Percentiles rank a stretch among this genome's conserved stretches.
phyloP scores from a whole-genome alignment of 1,284 basidiomycete species.

The Austropuccinia psidii region DNA sequence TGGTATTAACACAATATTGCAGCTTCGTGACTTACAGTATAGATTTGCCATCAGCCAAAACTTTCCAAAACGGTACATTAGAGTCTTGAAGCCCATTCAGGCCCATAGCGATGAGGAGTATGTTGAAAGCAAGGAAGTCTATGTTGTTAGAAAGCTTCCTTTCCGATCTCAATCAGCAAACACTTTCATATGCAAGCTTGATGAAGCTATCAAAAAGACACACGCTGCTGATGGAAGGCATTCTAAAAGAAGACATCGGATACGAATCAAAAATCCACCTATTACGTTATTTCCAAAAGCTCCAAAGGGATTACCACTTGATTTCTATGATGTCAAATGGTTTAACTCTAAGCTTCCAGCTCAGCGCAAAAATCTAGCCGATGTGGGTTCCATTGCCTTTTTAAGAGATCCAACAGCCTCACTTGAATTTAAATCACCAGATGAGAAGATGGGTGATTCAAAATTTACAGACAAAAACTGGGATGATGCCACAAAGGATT shows the following conservation, averaged over 20 bases:
- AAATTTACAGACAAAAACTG: conserved; percentile 3
- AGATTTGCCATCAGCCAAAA: background rate
- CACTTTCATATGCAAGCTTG: background rate
- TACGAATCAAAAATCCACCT: background rate
- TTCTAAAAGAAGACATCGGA: background rate
- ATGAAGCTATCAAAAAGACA: background rate
- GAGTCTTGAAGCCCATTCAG: background rate
- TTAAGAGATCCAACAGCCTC: background rate
- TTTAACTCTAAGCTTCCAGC: background rate
- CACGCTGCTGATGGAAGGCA: background rate
- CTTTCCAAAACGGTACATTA: background rate
- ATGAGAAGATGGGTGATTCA: background rate
- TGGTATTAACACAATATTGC: too few species aligned
- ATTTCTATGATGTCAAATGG: conserved; percentile 11
- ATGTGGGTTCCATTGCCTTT: background rate
- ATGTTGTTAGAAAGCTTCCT: background rate
- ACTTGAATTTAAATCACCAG: background rate
- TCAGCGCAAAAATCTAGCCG: background rate
- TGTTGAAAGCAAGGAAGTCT: background rate
- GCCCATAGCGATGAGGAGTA: background rate
- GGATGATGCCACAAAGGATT: background rate
- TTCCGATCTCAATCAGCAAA: background rate
- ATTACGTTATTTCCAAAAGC: background rate
- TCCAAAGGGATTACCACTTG: conserved; percentile 4
- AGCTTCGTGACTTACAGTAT: background rate